Percentiles rank a stretch among this genome's conserved stretches.
phyloP scores from a whole-genome alignment of 2,329 filamentous ascomycete genomes.

The Fusarium bulbicola region DNA sequence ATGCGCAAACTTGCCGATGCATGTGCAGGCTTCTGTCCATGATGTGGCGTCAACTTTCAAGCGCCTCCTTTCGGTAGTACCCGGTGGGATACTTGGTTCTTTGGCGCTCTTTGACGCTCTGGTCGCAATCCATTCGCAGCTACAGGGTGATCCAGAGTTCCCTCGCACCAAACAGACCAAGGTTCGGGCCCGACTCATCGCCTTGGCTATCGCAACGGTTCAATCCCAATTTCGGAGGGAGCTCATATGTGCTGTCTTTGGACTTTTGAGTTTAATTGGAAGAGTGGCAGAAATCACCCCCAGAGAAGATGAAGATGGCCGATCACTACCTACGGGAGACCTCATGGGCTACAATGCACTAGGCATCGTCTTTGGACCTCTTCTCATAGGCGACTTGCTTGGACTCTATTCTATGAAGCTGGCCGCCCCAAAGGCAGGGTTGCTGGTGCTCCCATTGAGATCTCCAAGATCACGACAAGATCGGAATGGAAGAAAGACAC shows the following conservation, averaged over 20 bases:
- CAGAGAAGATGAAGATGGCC: conserved; percentile 61
- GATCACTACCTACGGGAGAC: conserved; percentile 63
- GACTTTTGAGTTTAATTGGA: conserved; percentile 69
- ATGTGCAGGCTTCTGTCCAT: conserved; percentile 68
- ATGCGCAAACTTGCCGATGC: conserved; percentile 66
- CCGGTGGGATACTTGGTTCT: conserved; percentile 73
- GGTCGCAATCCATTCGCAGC: conserved; percentile 66
- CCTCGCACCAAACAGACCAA: conserved; percentile 63
- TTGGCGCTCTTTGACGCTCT: conserved; percentile 69
- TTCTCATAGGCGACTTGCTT: conserved; percentile 67
- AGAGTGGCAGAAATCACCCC: conserved; percentile 63
- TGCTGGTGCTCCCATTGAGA: conserved; percentile 54
- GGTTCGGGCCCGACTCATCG: conserved; percentile 71
- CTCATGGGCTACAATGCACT: conserved; percentile 72
- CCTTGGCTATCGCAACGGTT: conserved; percentile 68
- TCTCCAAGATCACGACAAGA: conserved; percentile 52
- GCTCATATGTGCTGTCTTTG: conserved; percentile 73
- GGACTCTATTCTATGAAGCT: conserved; percentile 60
- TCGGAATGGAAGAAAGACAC: conserved; percentile 32
- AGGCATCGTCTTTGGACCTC: conserved; percentile 71
- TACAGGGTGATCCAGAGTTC: conserved; percentile 61
- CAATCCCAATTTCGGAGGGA: conserved; percentile 68
- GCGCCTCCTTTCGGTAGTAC: conserved; percentile 68
- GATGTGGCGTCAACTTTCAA: conserved; percentile 76
- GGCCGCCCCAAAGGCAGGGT: conserved; percentile 52